Percentiles rank a stretch among this genome's conserved stretches.
phyloP scores from a whole-genome alignment of 1,139 yeast species.

The Saccharomyces hybrid region DNA sequence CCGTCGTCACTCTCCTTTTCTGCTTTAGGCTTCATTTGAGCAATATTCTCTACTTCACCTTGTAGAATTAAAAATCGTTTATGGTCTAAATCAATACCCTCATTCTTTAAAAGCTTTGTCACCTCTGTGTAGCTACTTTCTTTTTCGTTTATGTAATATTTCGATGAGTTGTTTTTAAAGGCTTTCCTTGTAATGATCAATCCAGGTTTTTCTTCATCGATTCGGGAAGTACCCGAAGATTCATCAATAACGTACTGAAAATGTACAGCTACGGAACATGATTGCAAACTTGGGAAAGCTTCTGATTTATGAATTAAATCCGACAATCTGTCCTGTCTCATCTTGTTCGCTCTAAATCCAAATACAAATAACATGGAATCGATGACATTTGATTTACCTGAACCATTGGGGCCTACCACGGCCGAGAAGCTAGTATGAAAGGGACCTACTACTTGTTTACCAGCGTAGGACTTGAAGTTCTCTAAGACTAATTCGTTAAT shows the following conservation, averaged over 20 bases:
- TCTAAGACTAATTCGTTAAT: constrained; percentile 66
- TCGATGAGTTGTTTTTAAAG: constrained; percentile 65
- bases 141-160: constrained; percentile 64
- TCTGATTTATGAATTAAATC: constrained; percentile 89
- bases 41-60: constrained; percentile 97
- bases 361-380: constrained; percentile 94
- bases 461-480: constrained; percentile 94
- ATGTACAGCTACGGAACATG: constrained; percentile 89
- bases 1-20: constrained; percentile 93
- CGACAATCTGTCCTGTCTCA: constrained; percentile 91
- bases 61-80: constrained; percentile 89
- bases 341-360: constrained; percentile 92
- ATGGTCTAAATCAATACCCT: constrained; percentile 92
- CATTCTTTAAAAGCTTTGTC: constrained; percentile 61
- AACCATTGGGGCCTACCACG: constrained; percentile 98
- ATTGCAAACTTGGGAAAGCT: constrained; percentile 55
- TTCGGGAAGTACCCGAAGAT: constrained; percentile 36
- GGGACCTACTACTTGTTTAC: constrained; percentile 90
- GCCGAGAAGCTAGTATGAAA: constrained; percentile 92
- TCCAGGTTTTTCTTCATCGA: constrained; percentile 36
- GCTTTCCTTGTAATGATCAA: constrained; percentile 78
- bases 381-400: constrained; percentile 95
- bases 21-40: constrained; percentile 97
- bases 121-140: constrained; percentile 75
- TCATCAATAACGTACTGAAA: constrained; percentile 73